Percentiles rank a stretch among this genome's conserved stretches.
Evolutionary conservation across 768 basidiomycete genomes (phyloP).

Genomic region (Gymnopilus dilepis): DNA sequence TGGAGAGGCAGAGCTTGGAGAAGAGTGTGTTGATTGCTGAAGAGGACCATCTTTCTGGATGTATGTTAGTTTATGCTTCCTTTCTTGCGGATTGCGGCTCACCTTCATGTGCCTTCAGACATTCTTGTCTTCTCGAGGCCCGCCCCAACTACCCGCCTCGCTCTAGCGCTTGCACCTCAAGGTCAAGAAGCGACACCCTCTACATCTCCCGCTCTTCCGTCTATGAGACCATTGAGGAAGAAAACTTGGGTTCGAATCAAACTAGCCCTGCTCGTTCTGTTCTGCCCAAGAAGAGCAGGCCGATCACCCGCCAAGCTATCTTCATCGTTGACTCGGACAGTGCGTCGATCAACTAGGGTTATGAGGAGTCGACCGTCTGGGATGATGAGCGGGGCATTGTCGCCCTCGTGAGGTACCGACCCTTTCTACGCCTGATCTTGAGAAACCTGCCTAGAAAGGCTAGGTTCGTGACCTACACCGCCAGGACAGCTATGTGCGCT

Average conservation of each 20-base stretch:
- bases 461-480: conserved; percentile 5
- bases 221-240: conserved; percentile 84
- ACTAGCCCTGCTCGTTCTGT: conserved; percentile 15
- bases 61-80: conserved; percentile 44
- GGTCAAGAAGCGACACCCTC: conserved; percentile 71
- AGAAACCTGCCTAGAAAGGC: conserved; percentile 22
- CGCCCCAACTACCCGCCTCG: conserved; percentile 51
- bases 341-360: conserved; percentile 47
- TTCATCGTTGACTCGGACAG: conserved; percentile 64
- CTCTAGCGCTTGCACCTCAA: conserved; percentile 69
- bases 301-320: conserved; percentile 47
- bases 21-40: conserved; percentile 66
- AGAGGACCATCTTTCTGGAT: conserved; percentile 60
- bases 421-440: conserved; percentile 8
- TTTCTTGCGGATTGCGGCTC: neutral
- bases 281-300: conserved; percentile 34
- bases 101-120: conserved; percentile 37
- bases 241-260: conserved; percentile 43
- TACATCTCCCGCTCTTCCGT: conserved; percentile 71
- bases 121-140: conserved; percentile 70
- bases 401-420: conserved; percentile 56
- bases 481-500: conserved; percentile 17
- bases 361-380: conserved; percentile 53
- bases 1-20: conserved; percentile 72
- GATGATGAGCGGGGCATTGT: conserved; percentile 73